Evolutionary conservation across 352 stramenopile genomes (phyloP).

Genomic region (Phytophthora colocasiae): DNA sequence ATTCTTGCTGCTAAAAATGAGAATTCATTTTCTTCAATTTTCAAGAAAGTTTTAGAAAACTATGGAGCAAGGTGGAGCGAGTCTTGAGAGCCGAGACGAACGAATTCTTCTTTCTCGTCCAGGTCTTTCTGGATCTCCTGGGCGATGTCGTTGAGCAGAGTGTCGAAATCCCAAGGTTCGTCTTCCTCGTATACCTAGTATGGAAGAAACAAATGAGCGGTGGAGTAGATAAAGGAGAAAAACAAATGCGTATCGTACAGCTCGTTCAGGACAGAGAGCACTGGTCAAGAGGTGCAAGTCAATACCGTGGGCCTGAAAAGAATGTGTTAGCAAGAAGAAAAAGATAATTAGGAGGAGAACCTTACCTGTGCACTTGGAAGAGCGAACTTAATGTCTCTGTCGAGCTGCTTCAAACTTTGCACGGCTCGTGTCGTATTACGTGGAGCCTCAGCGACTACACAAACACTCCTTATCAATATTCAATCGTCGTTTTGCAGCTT

Average conservation of each 20-base stretch:
- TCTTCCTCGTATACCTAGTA: constrained; percentile 68
- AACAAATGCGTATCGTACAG: constrained; percentile 37
- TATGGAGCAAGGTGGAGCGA: constrained; percentile 28
- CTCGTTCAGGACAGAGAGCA: constrained; percentile 73
- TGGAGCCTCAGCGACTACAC: constrained; percentile 77
- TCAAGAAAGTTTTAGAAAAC: neutral
- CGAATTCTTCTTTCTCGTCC: constrained; percentile 79
- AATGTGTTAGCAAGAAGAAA: neutral
- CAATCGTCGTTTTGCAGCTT: too few species aligned
- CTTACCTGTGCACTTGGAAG: constrained; percentile 62
- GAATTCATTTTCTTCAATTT: neutral
- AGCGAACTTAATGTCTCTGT: constrained; percentile 81
- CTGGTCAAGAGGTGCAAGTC: constrained; percentile 75
- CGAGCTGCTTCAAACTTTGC: constrained; percentile 81
- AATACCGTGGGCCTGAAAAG: constrained; percentile 56
- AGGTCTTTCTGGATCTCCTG: constrained; percentile 82
- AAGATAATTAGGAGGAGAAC: neutral
- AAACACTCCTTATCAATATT: too few species aligned
- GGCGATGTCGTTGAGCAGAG: constrained; percentile 78
- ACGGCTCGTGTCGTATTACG: constrained; percentile 70
- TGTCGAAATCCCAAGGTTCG: constrained; percentile 80
- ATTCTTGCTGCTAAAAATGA: neutral
- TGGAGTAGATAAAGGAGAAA: neutral
- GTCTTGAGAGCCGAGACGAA: constrained; percentile 40
- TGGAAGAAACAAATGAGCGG: neutral